phyloP scores from a whole-genome alignment of 352 stramenopile genomes.

The Phytophthora constricta region DNA sequence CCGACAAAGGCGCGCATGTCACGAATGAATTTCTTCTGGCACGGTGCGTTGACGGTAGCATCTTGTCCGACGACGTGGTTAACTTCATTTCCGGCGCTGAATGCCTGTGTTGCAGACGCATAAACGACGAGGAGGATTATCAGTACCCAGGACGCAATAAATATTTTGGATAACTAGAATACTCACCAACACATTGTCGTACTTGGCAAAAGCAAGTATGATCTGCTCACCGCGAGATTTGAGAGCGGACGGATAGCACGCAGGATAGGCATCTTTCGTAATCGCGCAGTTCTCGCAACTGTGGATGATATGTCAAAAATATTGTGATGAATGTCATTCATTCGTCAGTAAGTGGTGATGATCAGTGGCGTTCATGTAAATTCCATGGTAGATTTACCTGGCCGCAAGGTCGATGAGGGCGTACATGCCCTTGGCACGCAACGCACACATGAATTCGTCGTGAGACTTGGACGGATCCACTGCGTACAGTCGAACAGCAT shows the following conservation, averaged over 20 bases:
- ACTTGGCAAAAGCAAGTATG: slow-evolving; percentile 83
- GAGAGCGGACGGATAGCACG: slow-evolving; percentile 62
- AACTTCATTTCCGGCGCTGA: slow-evolving; percentile 85
- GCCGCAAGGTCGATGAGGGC: slow-evolving; percentile 69
- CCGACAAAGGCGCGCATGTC: slow-evolving; percentile 82
- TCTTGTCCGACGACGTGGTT: slow-evolving; percentile 63
- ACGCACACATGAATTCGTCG: slow-evolving; percentile 88
- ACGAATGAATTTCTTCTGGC: slow-evolving; percentile 90
- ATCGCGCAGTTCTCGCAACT: slow-evolving; percentile 66
- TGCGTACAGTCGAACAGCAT: slow-evolving; percentile 83
- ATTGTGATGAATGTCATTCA: not conserved
- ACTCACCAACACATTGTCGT: slow-evolving; percentile 77
- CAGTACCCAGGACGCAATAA: too few species aligned
- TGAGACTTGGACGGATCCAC: slow-evolving; percentile 86
- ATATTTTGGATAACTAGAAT: not conserved
- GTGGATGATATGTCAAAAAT: too few species aligned
- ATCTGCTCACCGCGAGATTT: slow-evolving; percentile 80
- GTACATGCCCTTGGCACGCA: slow-evolving; percentile 80
- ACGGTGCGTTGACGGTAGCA: slow-evolving; percentile 66
- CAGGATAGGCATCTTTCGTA: slow-evolving; percentile 53
- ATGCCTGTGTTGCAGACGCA: slow-evolving; percentile 40
- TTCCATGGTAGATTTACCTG: too few species aligned
- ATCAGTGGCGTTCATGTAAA: too few species aligned
- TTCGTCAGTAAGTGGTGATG: not conserved
- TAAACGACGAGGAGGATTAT: not conserved